These are phyloP conservation scores for Trypanosoma vivax DNA, from an alignment of 208 protist genomes.

Conservation along the genomic window DNA sequence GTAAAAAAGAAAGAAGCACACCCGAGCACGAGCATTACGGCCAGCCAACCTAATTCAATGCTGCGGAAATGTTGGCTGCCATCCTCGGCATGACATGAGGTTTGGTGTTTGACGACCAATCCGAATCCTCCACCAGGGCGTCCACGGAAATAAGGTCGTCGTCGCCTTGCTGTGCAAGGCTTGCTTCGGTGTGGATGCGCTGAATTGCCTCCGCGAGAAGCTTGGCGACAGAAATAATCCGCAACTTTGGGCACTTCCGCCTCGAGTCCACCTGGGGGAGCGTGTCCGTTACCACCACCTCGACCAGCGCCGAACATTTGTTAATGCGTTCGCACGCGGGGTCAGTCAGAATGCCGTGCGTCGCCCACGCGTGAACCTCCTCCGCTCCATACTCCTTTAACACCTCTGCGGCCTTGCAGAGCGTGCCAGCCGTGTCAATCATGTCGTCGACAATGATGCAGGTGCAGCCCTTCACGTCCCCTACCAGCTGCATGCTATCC, in stretches of 20 bases:
- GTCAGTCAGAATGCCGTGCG: slow-evolving; percentile 94
- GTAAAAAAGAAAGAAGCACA: background rate
- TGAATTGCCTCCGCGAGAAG: slow-evolving; percentile 85
- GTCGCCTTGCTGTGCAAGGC: slow-evolving; percentile 58
- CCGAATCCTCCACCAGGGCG: slow-evolving; percentile 69
- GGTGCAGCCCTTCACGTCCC: slow-evolving; percentile 91
- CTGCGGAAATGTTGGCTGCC: background rate
- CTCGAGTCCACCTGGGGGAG: slow-evolving; percentile 74
- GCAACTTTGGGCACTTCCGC: slow-evolving; percentile 73
- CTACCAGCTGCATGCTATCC: slow-evolving; percentile 92
- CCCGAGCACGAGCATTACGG: background rate
- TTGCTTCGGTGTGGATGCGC: slow-evolving; percentile 82
- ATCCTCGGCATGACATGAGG: background rate
- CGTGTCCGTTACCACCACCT: slow-evolving; percentile 91
- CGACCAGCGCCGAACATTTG: slow-evolving; percentile 74
- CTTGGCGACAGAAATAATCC: slow-evolving; percentile 81
- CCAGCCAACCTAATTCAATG: background rate
- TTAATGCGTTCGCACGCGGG: slow-evolving; percentile 90
- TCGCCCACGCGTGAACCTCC: slow-evolving; percentile 90
- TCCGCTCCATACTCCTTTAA: slow-evolving; percentile 92
- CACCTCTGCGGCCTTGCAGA: slow-evolving; percentile 92
- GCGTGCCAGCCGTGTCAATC: slow-evolving; percentile 95
- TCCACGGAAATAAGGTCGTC: slow-evolving; percentile 72
- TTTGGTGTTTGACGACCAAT: slow-evolving; percentile 31
- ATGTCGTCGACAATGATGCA: slow-evolving; percentile 98